Percentiles rank a stretch among this genome's conserved stretches.
Evolutionary conservation across 306 rosid genomes (phyloP).

Genomic region (Pterocarpus macrocarpus): DNA sequence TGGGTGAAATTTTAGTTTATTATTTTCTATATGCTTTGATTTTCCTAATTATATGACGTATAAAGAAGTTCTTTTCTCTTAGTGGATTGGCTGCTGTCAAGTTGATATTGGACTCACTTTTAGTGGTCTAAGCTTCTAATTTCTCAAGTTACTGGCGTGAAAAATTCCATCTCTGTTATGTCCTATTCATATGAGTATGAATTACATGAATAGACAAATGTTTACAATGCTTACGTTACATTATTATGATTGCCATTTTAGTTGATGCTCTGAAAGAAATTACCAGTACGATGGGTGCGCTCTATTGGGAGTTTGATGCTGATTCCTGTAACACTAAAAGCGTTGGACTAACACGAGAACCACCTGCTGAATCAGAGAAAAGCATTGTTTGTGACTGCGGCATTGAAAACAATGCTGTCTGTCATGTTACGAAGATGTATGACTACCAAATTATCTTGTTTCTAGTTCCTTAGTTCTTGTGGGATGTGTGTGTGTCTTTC

Average conservation of each 20-base stretch:
- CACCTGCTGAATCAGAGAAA: conserved; percentile 48
- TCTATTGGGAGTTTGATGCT: conserved; percentile 66
- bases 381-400: conserved; percentile 60
- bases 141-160: no score
- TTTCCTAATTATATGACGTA: background rate
- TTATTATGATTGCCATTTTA: conserved; percentile 38
- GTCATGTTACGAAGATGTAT: conserved; percentile 76
- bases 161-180: background rate
- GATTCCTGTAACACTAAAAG: conserved; percentile 56
- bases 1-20: background rate
- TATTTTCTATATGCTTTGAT: background rate
- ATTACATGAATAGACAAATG: background rate
- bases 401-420: conserved; percentile 50
- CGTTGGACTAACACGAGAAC: conserved; percentile 63
- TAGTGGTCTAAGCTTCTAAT: no score
- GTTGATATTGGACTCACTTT: conserved; percentile 26
- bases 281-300: conserved; percentile 61
- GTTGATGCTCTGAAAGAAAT: conserved; percentile 75
- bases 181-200: conserved; percentile 17
- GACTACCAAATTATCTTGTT: conserved; percentile 44
- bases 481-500: background rate
- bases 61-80: background rate
- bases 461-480: conserved; percentile 8
- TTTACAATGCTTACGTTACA: conserved; percentile 35
- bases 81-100: conserved; percentile 10